phyloP scores from a whole-genome alignment of 176 grass and related monocot genomes.

The Eleusine coracana region DNA sequence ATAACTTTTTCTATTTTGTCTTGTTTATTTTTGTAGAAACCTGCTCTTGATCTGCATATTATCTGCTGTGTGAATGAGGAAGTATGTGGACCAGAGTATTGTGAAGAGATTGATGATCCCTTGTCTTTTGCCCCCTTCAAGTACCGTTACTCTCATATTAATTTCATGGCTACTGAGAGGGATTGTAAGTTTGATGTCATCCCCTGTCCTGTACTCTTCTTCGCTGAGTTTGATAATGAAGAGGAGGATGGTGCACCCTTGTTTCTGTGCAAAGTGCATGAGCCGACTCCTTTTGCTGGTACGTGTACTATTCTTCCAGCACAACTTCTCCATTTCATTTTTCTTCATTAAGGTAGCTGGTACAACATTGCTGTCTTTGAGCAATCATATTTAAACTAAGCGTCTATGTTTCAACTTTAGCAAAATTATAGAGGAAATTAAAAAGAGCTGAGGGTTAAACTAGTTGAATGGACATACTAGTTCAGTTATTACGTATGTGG shows the following conservation, averaged over 20 bases:
- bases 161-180: constrained; percentile 28
- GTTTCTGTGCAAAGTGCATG: constrained; percentile 6
- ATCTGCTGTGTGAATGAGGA: constrained; percentile 27
- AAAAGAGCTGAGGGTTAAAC: too few species aligned
- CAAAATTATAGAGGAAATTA: neutral
- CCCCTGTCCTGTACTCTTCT: neutral
- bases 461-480: too few species aligned
- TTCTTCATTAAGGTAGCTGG: too few species aligned
- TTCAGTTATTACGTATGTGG: too few species aligned
- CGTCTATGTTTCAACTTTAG: neutral
- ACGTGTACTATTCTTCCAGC: constrained; percentile 14
- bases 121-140: neutral
- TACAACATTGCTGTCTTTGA: neutral
- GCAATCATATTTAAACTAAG: neutral
- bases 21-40: constrained; percentile 20
- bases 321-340: too few species aligned
- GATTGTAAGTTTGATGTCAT: neutral
- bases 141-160: constrained; percentile 38
- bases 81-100: constrained; percentile 31
- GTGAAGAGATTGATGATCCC: neutral
- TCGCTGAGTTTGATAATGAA: constrained; percentile 41
- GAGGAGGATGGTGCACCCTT: constrained; percentile 4
- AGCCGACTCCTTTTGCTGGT: constrained; percentile 35
- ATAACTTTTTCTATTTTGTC: neutral
- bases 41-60: constrained; percentile 25